phyloP scores from a whole-genome alignment of 257 asterid genomes.

The Solanum commersonii region DNA sequence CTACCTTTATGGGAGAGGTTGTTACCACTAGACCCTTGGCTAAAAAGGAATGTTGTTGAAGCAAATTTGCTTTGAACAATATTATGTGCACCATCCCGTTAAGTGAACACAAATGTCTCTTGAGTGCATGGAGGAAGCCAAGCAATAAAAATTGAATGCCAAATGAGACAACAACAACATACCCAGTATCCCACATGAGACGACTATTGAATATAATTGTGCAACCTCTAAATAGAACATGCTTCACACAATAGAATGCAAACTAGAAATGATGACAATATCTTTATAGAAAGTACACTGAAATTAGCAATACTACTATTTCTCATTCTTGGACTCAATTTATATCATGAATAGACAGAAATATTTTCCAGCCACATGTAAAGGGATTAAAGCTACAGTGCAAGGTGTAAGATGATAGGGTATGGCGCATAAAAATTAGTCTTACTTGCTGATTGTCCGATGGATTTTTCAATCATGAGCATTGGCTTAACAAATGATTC shows the following conservation, averaged over 20 bases:
- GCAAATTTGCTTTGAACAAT: not conserved
- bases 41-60: no score
- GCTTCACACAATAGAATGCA: not conserved
- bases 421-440: not conserved
- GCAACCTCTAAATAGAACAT: not conserved
- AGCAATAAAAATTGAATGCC: not conserved
- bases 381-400: not conserved
- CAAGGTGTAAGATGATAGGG: not conserved
- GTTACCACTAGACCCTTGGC: no score
- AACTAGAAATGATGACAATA: not conserved
- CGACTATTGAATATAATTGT: not conserved
- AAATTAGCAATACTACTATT: not conserved
- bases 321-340: not conserved
- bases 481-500: constrained; percentile 22
- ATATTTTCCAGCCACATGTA: not conserved
- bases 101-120: not conserved
- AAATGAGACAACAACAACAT: not conserved
- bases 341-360: not conserved
- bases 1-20: no score
- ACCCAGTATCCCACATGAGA: no score
- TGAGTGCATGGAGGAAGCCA: not conserved
- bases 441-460: constrained; percentile 28
- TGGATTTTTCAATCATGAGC: constrained; percentile 15
- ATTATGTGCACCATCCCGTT: not conserved
- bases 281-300: not conserved